Base-by-base conservation (phyloP, 2,329 filamentous ascomycete genomes). In the Cordyceps militaris region DNA sequence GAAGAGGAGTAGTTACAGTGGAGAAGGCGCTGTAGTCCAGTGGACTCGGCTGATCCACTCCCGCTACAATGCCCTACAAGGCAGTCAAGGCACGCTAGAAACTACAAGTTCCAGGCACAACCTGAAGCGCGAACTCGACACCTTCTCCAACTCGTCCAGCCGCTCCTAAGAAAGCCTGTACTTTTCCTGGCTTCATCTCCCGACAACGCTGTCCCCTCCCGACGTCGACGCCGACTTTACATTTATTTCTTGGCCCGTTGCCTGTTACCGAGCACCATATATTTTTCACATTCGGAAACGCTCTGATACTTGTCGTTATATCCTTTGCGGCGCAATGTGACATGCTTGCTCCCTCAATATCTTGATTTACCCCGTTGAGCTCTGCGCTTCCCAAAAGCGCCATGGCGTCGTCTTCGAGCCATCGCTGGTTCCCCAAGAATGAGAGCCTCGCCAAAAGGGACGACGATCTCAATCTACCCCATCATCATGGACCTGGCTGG, bases 381-480 rank as follows among this genome's bases (percentile, higher is more conserved):
- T 19, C 30, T 38, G 23, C 38, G 21, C 51, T 14, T 16, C 21
- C 30, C 40, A 47, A 36, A 14, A 23, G 21, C 40, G 14, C 3
- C 40, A 59, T 59, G 58, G 32, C 57, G 23, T 49, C 57, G n/a
- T 46, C 55, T 23, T 44, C 28, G 16, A 21, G 26, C 38, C 8
- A 13, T 28, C 38, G 66, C 47, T 68, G 67, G 61, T 62, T 69
- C 49, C 59, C 64, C 57, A 66, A 67, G 49, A 69, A 73, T 59
- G 67, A 82, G 63, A 79, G 82, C 63, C 71, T 82, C 67, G 78
- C 76, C 53, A 85, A 85, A 70, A 84, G 83, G 70, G 76, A 84
- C 66, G 82, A 85, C 66, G 81, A 85, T 66, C 74, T 77, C 8
- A 57, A 57, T 36, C 47, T 57, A 19, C 57, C 58, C 60, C 60